These are phyloP conservation scores for Aureobasidium subglaciale DNA, from an alignment of 2,329 filamentous ascomycete genomes.

Conservation along the genomic window DNA sequence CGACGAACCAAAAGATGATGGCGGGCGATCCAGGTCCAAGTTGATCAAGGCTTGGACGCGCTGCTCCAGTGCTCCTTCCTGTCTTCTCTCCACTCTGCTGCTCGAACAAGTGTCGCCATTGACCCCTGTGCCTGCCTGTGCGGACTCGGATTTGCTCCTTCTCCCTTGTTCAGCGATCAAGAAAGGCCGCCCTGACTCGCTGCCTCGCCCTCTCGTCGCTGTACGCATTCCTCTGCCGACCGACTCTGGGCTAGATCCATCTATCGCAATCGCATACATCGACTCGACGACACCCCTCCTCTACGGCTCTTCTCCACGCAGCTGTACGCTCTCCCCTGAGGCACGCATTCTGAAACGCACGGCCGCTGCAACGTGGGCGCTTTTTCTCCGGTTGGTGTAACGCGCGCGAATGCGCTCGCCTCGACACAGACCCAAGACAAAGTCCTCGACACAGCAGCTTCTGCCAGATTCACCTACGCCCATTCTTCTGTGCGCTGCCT, in stretches of 20 bases:
- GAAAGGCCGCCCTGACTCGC: background rate
- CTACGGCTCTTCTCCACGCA: background rate
- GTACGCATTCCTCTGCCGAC: conserved; percentile 1
- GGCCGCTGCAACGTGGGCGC: conserved; percentile 15
- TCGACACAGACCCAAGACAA: conserved; percentile 8
- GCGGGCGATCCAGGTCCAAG: conserved; percentile 13
- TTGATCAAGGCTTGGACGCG: conserved; percentile 13
- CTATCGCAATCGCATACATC: background rate
- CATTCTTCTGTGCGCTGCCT: background rate
- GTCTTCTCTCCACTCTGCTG: conserved; percentile 11
- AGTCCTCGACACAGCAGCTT: background rate
- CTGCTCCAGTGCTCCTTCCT: conserved; percentile 10
- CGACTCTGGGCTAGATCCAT: background rate
- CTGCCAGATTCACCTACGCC: background rate
- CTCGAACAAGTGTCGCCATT: conserved; percentile 6
- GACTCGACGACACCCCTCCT: background rate
- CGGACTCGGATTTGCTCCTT: background rate
- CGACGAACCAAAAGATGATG: conserved; percentile 6
- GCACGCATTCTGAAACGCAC: conserved; percentile 6
- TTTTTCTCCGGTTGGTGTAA: conserved; percentile 11
- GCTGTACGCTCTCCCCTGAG: background rate
- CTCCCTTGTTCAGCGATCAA: background rate
- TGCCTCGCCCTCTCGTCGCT: conserved; percentile 1
- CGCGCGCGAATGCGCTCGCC: conserved; percentile 12
- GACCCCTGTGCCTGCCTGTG: background rate